Base-by-base conservation (phyloP, 2,329 filamentous ascomycete species). In the Ceratocystis destructans region DNA sequence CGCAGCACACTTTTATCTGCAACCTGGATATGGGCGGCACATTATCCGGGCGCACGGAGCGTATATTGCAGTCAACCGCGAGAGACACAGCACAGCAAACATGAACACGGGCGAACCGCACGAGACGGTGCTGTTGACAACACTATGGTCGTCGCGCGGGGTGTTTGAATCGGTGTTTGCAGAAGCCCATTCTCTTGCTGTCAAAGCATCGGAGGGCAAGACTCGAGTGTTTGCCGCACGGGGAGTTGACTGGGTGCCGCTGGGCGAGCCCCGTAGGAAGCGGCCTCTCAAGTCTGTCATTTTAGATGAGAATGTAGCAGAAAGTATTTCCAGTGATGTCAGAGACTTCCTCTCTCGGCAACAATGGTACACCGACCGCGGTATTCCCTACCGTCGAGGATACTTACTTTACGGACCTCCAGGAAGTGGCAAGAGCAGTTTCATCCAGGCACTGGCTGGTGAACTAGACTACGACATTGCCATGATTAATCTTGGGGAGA, bases 391-490 rank as follows among this genome's bases (percentile, higher is more conserved):
- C 72, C 84, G 92, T 20, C 81, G 92, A 66, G 93, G 92, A 0
- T 96, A 96, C 73, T 80, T 96, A 6, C 81, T 96, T 0, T 90
- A 94, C 72, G 92, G 92, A 0, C 91, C 92, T 3, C 92, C 92
- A 0, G 92, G 92, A 0, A 96, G 88, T 53, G 95, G 90, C 45
- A 97, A 96, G 78, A 96, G 88, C 68, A 96, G 90, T 0, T 97
- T 99, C 71, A 96, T 99, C 69, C 91, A 96, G 75, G 92, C 94
- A 0, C 78, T 99, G 53, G 94, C 94, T 0, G 93, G 91, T n/a
- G 87, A 94, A 72, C 77, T 96, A 66, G 90, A 96, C 73, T 96
- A 93, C 74, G 89, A 89, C 71, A 94, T 96, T 71, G 91, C 92
- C 64, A 92, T 96, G 77, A 80, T 96, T 70, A 96, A 96, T 71